A percentile compares a stretch with the other conserved stretches of the same genome.
These are phyloP conservation scores for Marasmius sp. DNA, from an alignment of 1,284 basidiomycete genomes.

Conservation along the genomic window DNA sequence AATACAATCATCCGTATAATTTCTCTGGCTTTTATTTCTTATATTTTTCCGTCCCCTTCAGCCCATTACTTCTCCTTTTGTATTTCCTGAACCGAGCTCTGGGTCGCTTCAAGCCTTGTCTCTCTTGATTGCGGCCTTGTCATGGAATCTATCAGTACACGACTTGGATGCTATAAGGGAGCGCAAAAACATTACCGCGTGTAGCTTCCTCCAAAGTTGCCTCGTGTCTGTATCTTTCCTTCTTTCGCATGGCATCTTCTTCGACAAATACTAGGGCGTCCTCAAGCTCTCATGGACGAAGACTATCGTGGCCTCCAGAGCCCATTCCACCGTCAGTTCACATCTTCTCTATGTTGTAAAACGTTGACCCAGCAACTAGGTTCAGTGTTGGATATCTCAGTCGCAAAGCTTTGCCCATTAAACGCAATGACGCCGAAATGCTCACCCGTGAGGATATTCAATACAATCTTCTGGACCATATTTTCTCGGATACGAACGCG, in stretches of 20 bases:
- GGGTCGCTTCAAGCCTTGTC: background rate
- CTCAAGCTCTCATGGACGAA: conserved; percentile 16
- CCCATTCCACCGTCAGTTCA: conserved; percentile 44
- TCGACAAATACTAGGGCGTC: conserved; percentile 25
- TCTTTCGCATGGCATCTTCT: conserved; percentile 41
- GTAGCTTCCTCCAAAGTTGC: conserved; percentile 19
- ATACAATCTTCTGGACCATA: conserved; percentile 77
- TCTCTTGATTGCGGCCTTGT: conserved; percentile 27
- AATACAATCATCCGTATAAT: background rate
- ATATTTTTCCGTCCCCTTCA: background rate
- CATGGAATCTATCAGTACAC: conserved; percentile 22
- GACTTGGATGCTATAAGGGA: conserved; percentile 23
- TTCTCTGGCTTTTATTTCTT: background rate
- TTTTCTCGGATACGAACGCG: conserved; percentile 69
- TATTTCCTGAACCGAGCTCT: background rate
- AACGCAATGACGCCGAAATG: conserved; percentile 75
- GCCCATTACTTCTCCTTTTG: background rate
- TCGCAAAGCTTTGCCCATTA: conserved; percentile 74
- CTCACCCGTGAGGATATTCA: conserved; percentile 82
- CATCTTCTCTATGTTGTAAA: conserved; percentile 17
- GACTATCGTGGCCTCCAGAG: conserved; percentile 40
- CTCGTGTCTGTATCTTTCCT: conserved; percentile 32
- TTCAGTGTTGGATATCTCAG: conserved; percentile 65
- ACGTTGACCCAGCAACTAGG: conserved; percentile 11
- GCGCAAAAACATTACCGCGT: conserved; percentile 25